Evolutionary conservation across 306 rosid species (phyloP).

Genomic region (Begonia loranthoides): DNA sequence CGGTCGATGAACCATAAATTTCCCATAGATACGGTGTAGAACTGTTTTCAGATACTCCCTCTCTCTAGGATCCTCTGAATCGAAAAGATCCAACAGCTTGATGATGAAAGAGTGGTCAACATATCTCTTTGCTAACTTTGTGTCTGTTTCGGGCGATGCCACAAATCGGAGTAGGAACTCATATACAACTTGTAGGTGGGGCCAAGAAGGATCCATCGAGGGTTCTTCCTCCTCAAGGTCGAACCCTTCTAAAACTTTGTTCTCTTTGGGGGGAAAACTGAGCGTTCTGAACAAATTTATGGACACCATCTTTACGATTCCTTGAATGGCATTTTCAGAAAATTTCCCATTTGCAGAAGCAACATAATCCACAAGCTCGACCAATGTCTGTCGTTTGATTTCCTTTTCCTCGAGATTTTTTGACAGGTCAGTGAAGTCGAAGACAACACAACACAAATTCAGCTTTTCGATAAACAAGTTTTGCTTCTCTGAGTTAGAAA

Average conservation of each 20-base stretch:
- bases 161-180: conserved; percentile 86
- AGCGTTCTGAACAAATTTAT: conserved; percentile 70
- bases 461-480: conserved; percentile 68
- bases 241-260: conserved; percentile 68
- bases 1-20: conserved; percentile 95
- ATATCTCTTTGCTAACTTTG: conserved; percentile 91
- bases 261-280: conserved; percentile 64
- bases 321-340: conserved; percentile 70
- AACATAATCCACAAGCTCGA: conserved; percentile 85
- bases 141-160: conserved; percentile 84
- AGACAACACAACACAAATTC: conserved; percentile 64
- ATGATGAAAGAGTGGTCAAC: conserved; percentile 90
- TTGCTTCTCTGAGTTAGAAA: conserved; percentile 79
- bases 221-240: conserved; percentile 94
- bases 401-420: conserved; percentile 77
- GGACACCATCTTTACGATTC: conserved; percentile 66
- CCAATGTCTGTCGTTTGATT: conserved; percentile 73
- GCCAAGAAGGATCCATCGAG: conserved; percentile 96
- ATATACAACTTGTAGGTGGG: conserved; percentile 77
- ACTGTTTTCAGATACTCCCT: conserved; percentile 90
- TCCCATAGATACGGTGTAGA: conserved; percentile 93
- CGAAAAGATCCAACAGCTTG: conserved; percentile 78
- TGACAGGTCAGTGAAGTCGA: conserved; percentile 72
- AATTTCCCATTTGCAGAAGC: conserved; percentile 71
- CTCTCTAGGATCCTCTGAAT: conserved; percentile 96